These are phyloP conservation scores for Talaromyces wortmannii DNA, from an alignment of 495 filamentous ascomycete genomes.

Conservation along the genomic window DNA sequence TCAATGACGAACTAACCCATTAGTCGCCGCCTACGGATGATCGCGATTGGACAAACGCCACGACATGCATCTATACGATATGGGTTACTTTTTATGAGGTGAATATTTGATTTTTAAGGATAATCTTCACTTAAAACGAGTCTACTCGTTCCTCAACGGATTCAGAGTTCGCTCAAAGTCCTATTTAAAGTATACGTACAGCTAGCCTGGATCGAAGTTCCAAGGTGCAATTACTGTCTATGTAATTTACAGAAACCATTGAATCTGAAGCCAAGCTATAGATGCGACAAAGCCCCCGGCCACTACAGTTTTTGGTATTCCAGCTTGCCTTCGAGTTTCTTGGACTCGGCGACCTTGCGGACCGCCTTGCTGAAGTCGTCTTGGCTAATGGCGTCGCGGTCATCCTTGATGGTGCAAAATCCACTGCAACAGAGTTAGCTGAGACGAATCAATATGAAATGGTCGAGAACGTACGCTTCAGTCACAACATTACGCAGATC, in stretches of 20 bases:
- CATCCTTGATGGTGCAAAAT: conserved; percentile 95
- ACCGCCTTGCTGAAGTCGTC: conserved; percentile 99
- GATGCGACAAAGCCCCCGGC: background rate
- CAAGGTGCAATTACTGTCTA: background rate
- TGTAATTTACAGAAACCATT: conserved; percentile 6
- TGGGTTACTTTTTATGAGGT: too few relatives aligned
- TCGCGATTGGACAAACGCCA: background rate
- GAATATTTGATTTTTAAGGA: too few relatives aligned
- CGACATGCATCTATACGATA: too few relatives aligned
- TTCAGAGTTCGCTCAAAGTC: too few relatives aligned
- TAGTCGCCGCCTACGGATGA: background rate
- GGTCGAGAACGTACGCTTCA: conserved; percentile 72
- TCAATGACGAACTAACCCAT: background rate
- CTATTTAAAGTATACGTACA: background rate
- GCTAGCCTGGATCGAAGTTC: background rate
- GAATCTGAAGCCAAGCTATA: background rate
- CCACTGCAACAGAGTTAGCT: conserved; percentile 49
- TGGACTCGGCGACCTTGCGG: conserved; percentile 90
- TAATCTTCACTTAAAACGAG: too few relatives aligned
- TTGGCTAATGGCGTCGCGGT: conserved; percentile 90
- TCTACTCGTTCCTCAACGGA: too few relatives aligned
- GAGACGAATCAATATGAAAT: background rate
- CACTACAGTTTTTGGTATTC: conserved; percentile 93
- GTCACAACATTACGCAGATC: conserved; percentile 98
- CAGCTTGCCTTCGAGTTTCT: conserved; percentile 96